phyloP scores from a whole-genome alignment of 2,329 filamentous ascomycete species.

The Stagonosporopsis rhizophila region DNA sequence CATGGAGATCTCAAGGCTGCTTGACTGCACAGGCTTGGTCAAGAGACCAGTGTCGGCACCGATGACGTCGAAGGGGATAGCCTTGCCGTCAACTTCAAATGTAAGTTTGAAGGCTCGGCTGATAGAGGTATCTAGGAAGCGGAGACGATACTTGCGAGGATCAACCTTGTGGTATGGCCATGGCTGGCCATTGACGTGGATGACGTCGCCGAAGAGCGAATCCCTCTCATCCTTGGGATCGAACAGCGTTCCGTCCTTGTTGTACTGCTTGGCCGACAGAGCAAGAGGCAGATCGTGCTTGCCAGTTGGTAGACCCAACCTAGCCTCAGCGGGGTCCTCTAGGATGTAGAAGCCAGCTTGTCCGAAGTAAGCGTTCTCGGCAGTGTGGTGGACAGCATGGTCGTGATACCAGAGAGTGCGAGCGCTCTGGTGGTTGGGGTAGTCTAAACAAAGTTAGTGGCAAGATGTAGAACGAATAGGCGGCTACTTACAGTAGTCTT shows the following conservation, averaged over 20 bases:
- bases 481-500: conserved; percentile 47
- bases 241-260: conserved; percentile 59
- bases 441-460: conserved; percentile 49
- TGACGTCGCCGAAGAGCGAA: conserved; percentile 63
- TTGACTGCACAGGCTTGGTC: conserved; percentile 53
- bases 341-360: conserved; percentile 66
- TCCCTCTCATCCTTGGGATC: conserved; percentile 56
- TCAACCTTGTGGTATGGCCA: conserved; percentile 67
- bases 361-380: conserved; percentile 65
- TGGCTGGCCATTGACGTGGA: conserved; percentile 66
- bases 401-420: conserved; percentile 65
- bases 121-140: conserved; percentile 57
- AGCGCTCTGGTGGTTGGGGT: conserved; percentile 62
- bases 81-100: conserved; percentile 51
- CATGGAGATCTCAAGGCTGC: conserved; percentile 59
- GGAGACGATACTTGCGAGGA: conserved; percentile 66
- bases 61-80: conserved; percentile 62
- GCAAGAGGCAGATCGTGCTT: conserved; percentile 64
- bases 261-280: conserved; percentile 62
- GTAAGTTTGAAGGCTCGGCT: conserved; percentile 58
- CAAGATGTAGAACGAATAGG: neutral
- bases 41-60: conserved; percentile 58
- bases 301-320: conserved; percentile 59
- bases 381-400: conserved; percentile 56
- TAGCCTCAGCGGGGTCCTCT: conserved; percentile 59